Percentiles rank a stretch among this genome's conserved stretches.
These are phyloP conservation scores for Lentinula sp. DNA, from an alignment of 768 basidiomycete genomes.

Conservation along the genomic window DNA sequence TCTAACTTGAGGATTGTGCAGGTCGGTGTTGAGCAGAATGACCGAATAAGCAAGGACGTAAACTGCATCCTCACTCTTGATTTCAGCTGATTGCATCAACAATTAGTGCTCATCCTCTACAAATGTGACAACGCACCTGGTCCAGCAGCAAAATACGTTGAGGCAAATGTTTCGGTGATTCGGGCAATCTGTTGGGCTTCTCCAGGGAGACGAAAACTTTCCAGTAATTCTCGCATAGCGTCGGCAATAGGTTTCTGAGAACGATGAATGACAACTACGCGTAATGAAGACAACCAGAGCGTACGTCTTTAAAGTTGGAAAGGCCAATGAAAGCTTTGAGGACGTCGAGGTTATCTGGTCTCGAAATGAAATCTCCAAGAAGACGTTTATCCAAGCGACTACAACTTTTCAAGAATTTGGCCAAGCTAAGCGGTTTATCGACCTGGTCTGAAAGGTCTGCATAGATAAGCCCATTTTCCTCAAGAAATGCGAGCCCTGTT, in stretches of 20 bases:
- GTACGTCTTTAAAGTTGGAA: conserved; percentile 85
- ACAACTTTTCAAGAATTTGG: conserved; percentile 79
- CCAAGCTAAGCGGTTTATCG: conserved; percentile 64
- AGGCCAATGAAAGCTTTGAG: conserved; percentile 82
- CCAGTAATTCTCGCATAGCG: conserved; percentile 91
- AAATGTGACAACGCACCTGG: conserved; percentile 50
- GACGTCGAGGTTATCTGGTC: conserved; percentile 79
- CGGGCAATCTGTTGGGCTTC: conserved; percentile 91
- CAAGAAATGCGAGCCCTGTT: conserved; percentile 81
- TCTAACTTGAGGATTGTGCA: conserved; percentile 89
- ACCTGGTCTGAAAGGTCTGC: conserved; percentile 50
- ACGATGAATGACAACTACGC: background rate
- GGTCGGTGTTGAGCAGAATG: conserved; percentile 97
- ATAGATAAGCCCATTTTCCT: conserved; percentile 89
- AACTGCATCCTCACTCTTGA: conserved; percentile 87
- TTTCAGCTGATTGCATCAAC: conserved; percentile 51
- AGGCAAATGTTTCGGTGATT: conserved; percentile 93
- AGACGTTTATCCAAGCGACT: conserved; percentile 87
- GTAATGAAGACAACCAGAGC: conserved; percentile 16
- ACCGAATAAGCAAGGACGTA: conserved; percentile 94
- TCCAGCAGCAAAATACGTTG: conserved; percentile 78
- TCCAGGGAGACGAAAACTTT: conserved; percentile 90
- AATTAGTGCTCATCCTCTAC: background rate
- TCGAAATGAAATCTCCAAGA: conserved; percentile 89
- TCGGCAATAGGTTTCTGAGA: conserved; percentile 89